Percentiles rank a stretch among this genome's conserved stretches.
Conservation (phyloP, 2,329 filamentous ascomycete genomes). For the Tolypocladium nubicola region DNA sequence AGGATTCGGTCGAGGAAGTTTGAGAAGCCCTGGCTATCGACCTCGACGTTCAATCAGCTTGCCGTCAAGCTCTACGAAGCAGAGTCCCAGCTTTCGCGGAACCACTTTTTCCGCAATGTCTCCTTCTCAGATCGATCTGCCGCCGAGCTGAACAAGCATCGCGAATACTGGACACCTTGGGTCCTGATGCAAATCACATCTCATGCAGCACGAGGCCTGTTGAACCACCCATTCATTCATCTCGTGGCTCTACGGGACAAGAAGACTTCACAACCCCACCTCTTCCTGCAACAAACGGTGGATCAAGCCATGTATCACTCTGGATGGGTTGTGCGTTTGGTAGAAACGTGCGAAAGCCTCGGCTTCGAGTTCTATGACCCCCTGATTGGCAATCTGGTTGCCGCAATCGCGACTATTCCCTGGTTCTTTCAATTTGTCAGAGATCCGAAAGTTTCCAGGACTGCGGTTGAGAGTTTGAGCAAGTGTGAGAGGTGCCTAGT, state of each 20-base stretch:
- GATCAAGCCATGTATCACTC: background rate
- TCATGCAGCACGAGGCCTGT: background rate
- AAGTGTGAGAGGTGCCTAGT: background rate
- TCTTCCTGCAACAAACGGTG: background rate
- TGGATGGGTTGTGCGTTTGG: background rate
- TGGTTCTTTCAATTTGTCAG: background rate
- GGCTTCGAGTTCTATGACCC: background rate
- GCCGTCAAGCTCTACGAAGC: background rate
- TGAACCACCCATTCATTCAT: background rate
- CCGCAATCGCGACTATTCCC: background rate
- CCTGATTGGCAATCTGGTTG: background rate
- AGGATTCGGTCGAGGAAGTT: background rate
- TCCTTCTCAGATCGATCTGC: background rate
- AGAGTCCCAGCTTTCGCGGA: background rate
- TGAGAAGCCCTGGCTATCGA: background rate
- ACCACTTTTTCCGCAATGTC: background rate
- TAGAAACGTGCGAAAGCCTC: background rate
- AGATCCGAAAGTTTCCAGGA: background rate
- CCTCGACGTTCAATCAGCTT: background rate
- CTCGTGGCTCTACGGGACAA: background rate
- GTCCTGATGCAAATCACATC: background rate
- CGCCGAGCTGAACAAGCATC: background rate
- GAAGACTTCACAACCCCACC: background rate
- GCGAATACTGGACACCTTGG: background rate
- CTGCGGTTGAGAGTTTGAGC: background rate